These are phyloP conservation scores for Didymella lethalis DNA, from an alignment of 2,329 filamentous ascomycete genomes.

Conservation along the genomic window DNA sequence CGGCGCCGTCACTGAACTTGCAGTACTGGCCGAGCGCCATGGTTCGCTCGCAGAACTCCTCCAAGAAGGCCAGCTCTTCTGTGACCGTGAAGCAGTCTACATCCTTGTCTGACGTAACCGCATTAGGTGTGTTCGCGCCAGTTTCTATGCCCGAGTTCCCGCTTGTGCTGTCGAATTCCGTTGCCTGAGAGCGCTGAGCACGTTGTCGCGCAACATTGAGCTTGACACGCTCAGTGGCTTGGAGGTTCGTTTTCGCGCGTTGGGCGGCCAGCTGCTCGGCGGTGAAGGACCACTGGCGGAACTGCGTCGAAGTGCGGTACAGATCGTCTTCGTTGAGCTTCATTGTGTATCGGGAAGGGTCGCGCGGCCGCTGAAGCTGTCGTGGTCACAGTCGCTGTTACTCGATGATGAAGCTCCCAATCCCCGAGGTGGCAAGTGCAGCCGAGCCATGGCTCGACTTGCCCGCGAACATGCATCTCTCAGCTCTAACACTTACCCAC, in stretches of 20 bases:
- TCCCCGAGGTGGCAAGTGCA: constrained; percentile 26
- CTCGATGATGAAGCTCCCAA: constrained; percentile 8
- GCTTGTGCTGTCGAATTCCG: constrained; percentile 38
- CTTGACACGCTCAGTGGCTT: constrained; percentile 74
- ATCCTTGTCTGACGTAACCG: constrained; percentile 52
- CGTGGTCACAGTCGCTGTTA: constrained; percentile 7
- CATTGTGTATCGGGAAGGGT: constrained; percentile 35
- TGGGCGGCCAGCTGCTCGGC: constrained; percentile 73
- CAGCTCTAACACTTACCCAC: background rate
- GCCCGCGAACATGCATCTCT: constrained; percentile 4
- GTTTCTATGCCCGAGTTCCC: constrained; percentile 40
- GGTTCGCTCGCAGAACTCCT: constrained; percentile 74
- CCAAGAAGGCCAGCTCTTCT: constrained; percentile 83
- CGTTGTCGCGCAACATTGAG: constrained; percentile 62
- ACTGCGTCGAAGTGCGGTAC: constrained; percentile 91
- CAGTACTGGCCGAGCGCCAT: constrained; percentile 66
- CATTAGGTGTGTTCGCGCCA: constrained; percentile 43
- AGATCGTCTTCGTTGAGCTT: constrained; percentile 84
- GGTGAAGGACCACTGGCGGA: constrained; percentile 90
- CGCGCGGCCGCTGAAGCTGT: constrained; percentile 18
- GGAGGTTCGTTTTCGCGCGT: constrained; percentile 78
- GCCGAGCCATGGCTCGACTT: constrained; percentile 23
- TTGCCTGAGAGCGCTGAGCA: constrained; percentile 48
- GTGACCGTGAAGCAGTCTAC: constrained; percentile 83
- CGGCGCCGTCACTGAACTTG: constrained; percentile 67